Evolutionary conservation across 2,329 filamentous ascomycete genomes (phyloP), one percentile per base, ranked within the genome.

Genomic region (Teratosphaeria pseudoeucalypti): DNA sequence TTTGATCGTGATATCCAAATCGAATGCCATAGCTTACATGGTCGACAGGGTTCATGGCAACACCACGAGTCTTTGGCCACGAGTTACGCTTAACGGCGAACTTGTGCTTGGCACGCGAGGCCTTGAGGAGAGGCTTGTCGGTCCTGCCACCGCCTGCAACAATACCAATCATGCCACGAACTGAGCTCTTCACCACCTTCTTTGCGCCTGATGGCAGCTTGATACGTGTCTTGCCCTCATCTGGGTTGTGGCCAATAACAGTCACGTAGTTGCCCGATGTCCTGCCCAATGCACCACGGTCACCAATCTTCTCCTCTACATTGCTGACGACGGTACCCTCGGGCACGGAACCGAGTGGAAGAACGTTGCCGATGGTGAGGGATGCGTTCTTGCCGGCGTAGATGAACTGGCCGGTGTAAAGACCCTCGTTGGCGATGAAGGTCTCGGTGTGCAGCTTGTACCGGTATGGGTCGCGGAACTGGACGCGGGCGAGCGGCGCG

Each of bases 31-130:
- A 10, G 23, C 80, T 77, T 81, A 82, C 80, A 86, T 99, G 94
- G 83, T 99, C 94, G 76, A 99, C 94, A 75, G 94, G 94, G 85
- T 99, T 99, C 94, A 99, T 99, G 81, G 94, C 94, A 88, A 99
- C 94, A 96, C 94, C 94, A 94, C 94, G 92, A 85, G 94, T 99
- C 90, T 95, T 96, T 82, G 94, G 94, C 94, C 94, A 99, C 77
- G 87, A 92, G 90, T 99, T 97, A 78, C 94, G 91, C 91, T 99
- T 99, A 83, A 96, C 95, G 73, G 92, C 91, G 83, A 96, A 99
- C 89, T 99, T 99, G 79, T 97, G 92, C 90, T 97, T 99, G 76
- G 94, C 94, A 78, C 94, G 90, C 76, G 92, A 97, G 75, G 94
- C 94, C 92, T 99, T 99, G 75, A 99, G 84, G 78, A 99, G 85